Evolutionary conservation across 495 filamentous ascomycete species (phyloP).

Genomic region (Xylaria palmicola): DNA sequence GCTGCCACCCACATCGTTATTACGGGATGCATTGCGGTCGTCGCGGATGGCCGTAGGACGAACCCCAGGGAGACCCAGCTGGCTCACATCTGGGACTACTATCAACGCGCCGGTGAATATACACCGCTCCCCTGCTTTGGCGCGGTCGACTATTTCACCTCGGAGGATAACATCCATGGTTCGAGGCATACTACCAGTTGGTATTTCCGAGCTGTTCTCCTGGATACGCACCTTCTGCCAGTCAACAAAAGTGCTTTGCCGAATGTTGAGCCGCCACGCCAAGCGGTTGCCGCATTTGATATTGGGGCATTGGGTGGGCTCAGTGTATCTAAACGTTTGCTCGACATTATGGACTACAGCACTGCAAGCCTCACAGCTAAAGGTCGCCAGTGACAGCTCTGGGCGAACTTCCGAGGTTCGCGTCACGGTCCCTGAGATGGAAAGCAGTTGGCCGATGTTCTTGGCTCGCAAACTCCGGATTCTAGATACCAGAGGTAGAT

Average conservation of each 20-base stretch:
- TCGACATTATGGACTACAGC: constrained; percentile 84
- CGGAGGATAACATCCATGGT: constrained; percentile 98
- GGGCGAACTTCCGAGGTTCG: constrained; percentile 95
- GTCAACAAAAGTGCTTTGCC: constrained; percentile 96
- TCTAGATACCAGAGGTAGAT: constrained; percentile 88
- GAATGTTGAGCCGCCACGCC: constrained; percentile 92
- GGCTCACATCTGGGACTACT: constrained; percentile 95
- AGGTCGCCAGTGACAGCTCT: constrained; percentile 88
- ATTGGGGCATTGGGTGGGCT: constrained; percentile 94
- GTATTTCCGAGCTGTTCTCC: constrained; percentile 97
- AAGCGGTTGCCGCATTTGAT: constrained; percentile 82
- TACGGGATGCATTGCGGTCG: constrained; percentile 66
- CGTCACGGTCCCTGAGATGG: constrained; percentile 94
- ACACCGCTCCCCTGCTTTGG: constrained; percentile 96
- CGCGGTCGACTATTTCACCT: constrained; percentile 95
- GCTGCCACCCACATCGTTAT: constrained; percentile 72
- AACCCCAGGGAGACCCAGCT: constrained; percentile 86
- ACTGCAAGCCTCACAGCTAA: constrained; percentile 84
- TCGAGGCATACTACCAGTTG: constrained; percentile 96
- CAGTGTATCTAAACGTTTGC: constrained; percentile 96
- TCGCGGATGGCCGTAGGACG: constrained; percentile 84
- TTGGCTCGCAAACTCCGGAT: constrained; percentile 83
- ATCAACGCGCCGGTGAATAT: constrained; percentile 96
- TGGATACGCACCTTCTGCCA: constrained; percentile 99
- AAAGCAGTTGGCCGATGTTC: constrained; percentile 89